Evolutionary conservation across 140 eudicot species (phyloP).

Genomic region (Stevia rebaudiana): DNA sequence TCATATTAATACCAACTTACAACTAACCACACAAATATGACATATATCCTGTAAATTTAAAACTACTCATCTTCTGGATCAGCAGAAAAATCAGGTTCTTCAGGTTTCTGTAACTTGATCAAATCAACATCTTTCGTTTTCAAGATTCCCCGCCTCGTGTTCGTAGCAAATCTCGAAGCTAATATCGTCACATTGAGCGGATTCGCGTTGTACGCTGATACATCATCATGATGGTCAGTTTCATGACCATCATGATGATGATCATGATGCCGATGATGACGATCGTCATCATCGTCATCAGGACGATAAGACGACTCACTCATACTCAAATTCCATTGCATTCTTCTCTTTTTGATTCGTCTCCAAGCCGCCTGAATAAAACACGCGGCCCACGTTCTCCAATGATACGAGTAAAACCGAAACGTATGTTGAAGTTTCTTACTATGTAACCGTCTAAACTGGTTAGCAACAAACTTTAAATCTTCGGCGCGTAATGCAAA

Average conservation of each 20-base stretch:
- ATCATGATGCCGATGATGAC: neutral
- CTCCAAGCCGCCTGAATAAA: conserved; percentile 94
- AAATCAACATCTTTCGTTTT: conserved; percentile 52
- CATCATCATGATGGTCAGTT: conserved; percentile 31
- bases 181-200: conserved; percentile 55
- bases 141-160: conserved; percentile 61
- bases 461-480: conserved; percentile 77
- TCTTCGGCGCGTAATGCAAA: conserved; percentile 81
- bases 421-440: conserved; percentile 85
- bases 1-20: neutral
- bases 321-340: conserved; percentile 53
- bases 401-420: conserved; percentile 73
- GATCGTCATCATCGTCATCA: conserved; percentile 28
- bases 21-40: conserved; percentile 13
- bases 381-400: conserved; percentile 98
- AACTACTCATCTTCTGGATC: conserved; percentile 52
- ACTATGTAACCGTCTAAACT: conserved; percentile 79
- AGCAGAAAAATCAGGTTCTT: conserved; percentile 82
- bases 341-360: conserved; percentile 49
- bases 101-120: conserved; percentile 75
- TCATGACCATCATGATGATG: conserved; percentile 4
- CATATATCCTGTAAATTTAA: conserved; percentile 8
- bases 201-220: conserved; percentile 10
- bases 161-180: conserved; percentile 73
- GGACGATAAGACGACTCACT: conserved; percentile 51